Evolutionary conservation across 768 basidiomycete species (phyloP), one percentile per base, ranked within the genome.

Genomic region (Ramaria rubella): DNA sequence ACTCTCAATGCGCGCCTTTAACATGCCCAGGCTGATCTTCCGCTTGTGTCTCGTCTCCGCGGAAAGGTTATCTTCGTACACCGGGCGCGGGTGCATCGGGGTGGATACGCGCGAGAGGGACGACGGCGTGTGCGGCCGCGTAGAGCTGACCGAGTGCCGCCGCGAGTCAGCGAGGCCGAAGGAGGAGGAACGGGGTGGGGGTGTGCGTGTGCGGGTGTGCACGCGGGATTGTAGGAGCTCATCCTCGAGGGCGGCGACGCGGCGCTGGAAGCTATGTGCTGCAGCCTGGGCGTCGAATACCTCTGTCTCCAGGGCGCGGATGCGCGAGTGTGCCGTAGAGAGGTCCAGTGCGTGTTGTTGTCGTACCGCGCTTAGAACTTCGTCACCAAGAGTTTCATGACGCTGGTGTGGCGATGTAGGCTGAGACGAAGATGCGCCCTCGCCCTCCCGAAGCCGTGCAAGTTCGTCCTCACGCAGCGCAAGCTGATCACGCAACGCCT

Each of bases 1-100:
- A 67, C 87, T 86, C 59, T 92, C 88, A 63, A 94, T 94, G 43
- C 91, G 82, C 21, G 89, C 90, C 65, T 91, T 92, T 50, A 94
- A 81, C 88, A 94, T 94, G 69, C 85, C 82, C 62, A 94, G 70
- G 70, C 87, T 90, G 62, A 90, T 82, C 63, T 83, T 81, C 55
- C 90, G 85, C 65, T 91, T 91, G 69, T 92, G 90, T 27, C 80
- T 74, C 33, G 86, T 85, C 68, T 90, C 87, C 0, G 86, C 79
- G 6, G 86, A 81, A 48, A 93, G 75, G 50, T 77, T 79, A 27
- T 82, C 78, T 59, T 90, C 88, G 55, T 88, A 81, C 3, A 82
- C 76, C 1, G 83, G 78, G 24, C 85, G 77, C 26, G 81, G 73
- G 38, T 53, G 57, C 14, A 43, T 21, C 14, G 36, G 17, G 40